Base-by-base conservation (phyloP, 2,329 filamentous ascomycete species). In the Alternaria dauci region DNA sequence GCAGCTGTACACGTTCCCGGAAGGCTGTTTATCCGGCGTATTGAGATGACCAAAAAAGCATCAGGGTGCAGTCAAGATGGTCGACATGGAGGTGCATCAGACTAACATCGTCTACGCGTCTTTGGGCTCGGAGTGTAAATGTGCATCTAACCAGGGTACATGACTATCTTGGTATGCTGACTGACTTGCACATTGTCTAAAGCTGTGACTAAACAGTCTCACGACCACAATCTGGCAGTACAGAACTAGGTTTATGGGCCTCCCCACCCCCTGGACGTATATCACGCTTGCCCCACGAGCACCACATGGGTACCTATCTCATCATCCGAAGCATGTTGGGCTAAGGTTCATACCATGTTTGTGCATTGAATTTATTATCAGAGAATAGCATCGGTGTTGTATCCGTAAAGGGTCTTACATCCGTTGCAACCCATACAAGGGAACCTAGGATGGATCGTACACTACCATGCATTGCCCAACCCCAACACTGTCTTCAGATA, bases 211-310 rank as follows among this genome's bases (percentile, higher is more conserved):
- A 50, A 50, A 25, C 32, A 23, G 25, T 50, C 46, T 38, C 46
- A 38, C 46, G 46, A 36, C 46, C 25, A 50, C 46, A 50, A 38
- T 50, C 8, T 38, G 36, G 25, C 18, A n/a, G 32, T n/a, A 25
- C 46, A 25, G 26, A 50, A 50, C 32, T 50, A 50, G 46, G 46
- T 50, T 50, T 50, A 9, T 20, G 5, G 46, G 6, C 34, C 32
- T 38, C 32, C 46, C 46, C 46, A 32, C 34, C 46, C 46, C 46
- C 46, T 50, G 46, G 32, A 50, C 6, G 9, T 34, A 50, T 50
- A 42, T 23, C 46, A 23, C 46, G 46, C 46, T 50, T 50, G 46
- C 46, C 46, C 46, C 46, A 50, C 46, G 46, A 50, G 46, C 46
- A 50, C 46, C 46, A 50, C 46, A 50, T 38, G 46, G 46, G 36